These are phyloP conservation scores for Pseudomassariella vexata DNA, from an alignment of 2,329 filamentous ascomycete species.

Conservation along the genomic window DNA sequence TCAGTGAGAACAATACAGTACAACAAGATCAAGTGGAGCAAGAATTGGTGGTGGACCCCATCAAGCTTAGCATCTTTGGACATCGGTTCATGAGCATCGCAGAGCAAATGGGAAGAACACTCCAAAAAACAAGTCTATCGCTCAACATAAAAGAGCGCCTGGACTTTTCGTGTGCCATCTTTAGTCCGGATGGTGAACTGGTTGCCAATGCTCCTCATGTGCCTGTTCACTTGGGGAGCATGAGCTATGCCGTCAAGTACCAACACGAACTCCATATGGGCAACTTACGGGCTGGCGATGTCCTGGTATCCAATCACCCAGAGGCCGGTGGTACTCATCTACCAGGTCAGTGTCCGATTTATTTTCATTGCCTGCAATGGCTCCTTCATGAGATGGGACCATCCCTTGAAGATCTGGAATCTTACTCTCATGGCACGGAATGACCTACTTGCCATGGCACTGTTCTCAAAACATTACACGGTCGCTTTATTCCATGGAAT, in stretches of 20 bases:
- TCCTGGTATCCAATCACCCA: slow-evolving; percentile 12
- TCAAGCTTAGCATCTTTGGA: slow-evolving; percentile 69
- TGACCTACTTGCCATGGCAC: too few relatives aligned
- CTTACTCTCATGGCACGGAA: too few relatives aligned
- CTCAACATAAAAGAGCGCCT: slow-evolving; percentile 76
- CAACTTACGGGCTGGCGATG: slow-evolving; percentile 38
- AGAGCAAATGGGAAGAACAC: slow-evolving; percentile 71
- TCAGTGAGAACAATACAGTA: slow-evolving; percentile 39
- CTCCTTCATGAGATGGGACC: too few relatives aligned
- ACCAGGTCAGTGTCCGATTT: slow-evolving; percentile 2
- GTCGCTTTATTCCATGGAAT: too few relatives aligned
- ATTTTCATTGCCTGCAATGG: not conserved
- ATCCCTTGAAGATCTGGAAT: too few relatives aligned
- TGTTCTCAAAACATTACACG: too few relatives aligned
- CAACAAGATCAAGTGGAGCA: slow-evolving; percentile 43
- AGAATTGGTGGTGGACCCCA: slow-evolving; percentile 55
- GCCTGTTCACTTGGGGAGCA: slow-evolving; percentile 67
- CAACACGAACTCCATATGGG: slow-evolving; percentile 64
- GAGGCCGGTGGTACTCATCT: slow-evolving; percentile 11
- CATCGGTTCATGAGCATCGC: slow-evolving; percentile 81
- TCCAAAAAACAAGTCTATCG: slow-evolving; percentile 73
- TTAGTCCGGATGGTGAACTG: slow-evolving; percentile 64
- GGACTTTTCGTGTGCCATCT: slow-evolving; percentile 75
- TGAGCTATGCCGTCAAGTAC: slow-evolving; percentile 68
- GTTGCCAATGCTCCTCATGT: slow-evolving; percentile 67